phyloP scores from a whole-genome alignment of 129 eudicot genomes.

The Mikania micrantha region DNA sequence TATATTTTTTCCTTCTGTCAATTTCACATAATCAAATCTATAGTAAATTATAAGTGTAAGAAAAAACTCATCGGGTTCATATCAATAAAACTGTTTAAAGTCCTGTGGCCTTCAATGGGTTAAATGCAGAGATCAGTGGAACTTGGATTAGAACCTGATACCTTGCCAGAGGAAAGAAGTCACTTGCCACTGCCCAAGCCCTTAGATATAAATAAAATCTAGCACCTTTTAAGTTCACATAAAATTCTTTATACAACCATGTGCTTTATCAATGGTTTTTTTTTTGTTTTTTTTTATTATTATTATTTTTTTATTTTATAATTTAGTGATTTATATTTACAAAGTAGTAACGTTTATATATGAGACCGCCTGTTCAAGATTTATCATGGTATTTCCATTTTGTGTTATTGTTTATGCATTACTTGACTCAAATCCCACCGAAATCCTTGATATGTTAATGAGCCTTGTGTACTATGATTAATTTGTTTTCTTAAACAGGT shows the following conservation, averaged over 20 bases:
- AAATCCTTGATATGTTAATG: not conserved
- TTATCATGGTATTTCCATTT: not conserved
- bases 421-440: not conserved
- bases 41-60: not conserved
- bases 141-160: too few relatives aligned
- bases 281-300: too few relatives aligned
- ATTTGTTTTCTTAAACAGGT: conserved; percentile 21
- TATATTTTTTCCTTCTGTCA: not conserved
- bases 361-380: not conserved
- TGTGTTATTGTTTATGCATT: not conserved
- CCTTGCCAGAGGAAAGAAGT: too few relatives aligned
- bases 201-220: too few relatives aligned
- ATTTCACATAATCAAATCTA: not conserved
- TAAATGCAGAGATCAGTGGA: too few relatives aligned
- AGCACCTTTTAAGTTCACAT: not conserved
- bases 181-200: too few relatives aligned
- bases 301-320: too few relatives aligned
- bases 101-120: too few relatives aligned
- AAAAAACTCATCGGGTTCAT: too few relatives aligned
- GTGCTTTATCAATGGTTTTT: not conserved
- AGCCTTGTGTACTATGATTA: not conserved
- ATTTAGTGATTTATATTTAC: too few relatives aligned
- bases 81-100: too few relatives aligned
- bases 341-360: not conserved
- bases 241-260: not conserved